These are phyloP conservation scores for Carex littledalei DNA, from an alignment of 176 grass and related monocot genomes.

Conservation along the genomic window DNA sequence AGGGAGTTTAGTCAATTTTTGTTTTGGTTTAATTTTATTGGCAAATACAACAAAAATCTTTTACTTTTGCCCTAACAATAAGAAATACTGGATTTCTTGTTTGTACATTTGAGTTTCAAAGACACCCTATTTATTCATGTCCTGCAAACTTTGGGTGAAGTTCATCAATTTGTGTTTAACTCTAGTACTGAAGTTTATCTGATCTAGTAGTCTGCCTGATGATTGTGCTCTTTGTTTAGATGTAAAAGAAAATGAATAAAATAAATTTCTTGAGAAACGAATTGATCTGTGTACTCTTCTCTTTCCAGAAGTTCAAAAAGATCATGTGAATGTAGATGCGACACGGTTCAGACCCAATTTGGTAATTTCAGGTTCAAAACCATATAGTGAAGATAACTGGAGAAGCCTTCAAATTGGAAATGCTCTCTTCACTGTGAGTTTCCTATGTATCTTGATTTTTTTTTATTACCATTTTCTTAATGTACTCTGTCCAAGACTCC, in stretches of 20 bases:
- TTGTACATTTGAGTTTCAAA: neutral
- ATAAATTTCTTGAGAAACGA: neutral
- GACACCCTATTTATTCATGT: neutral
- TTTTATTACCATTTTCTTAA: neutral
- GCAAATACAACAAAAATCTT: neutral
- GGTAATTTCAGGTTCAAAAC: conserved; percentile 63
- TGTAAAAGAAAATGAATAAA: neutral
- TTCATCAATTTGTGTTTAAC: neutral
- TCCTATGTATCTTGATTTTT: neutral
- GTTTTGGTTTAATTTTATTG: neutral
- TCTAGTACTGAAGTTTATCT: neutral
- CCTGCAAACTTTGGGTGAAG: too few relatives aligned
- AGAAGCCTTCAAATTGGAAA: conserved; percentile 71
- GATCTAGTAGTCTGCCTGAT: neutral
- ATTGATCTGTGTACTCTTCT: neutral
- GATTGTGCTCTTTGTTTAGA: neutral
- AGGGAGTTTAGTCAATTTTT: neutral
- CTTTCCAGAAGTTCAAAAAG: conserved; percentile 21
- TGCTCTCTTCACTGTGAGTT: conserved; percentile 63
- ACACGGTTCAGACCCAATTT: conserved; percentile 90
- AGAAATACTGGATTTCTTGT: neutral
- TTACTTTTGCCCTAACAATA: neutral
- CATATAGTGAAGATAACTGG: conserved; percentile 77
- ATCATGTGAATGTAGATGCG: conserved; percentile 32
- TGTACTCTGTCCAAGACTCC: neutral